Evolutionary conservation across 768 basidiomycete species (phyloP).

Genomic region (Clitopilus passeckerianus): DNA sequence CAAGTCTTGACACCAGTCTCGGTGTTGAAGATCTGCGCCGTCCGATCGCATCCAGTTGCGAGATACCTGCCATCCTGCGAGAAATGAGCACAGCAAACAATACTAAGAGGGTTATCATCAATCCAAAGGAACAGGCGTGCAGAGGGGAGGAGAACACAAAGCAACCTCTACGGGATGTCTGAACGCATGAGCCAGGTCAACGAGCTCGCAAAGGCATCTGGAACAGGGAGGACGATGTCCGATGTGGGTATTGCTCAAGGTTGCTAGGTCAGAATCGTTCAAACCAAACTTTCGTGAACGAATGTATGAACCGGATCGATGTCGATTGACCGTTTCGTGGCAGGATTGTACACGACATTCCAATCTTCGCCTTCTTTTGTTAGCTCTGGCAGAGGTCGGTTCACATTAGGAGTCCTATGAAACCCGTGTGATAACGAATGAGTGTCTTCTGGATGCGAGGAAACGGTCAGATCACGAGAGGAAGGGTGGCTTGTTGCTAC

Average conservation of each 20-base stretch:
- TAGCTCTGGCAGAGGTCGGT: too few relatives aligned
- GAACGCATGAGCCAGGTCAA: neutral
- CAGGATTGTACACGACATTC: slow-evolving; percentile 84
- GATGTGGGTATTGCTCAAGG: too few relatives aligned
- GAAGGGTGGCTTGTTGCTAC: too few relatives aligned
- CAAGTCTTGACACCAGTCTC: slow-evolving; percentile 82
- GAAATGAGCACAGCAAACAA: slow-evolving; percentile 88
- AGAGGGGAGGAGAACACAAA: neutral
- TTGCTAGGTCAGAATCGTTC: too few relatives aligned
- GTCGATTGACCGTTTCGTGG: slow-evolving; percentile 72
- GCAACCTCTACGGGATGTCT: slow-evolving; percentile 1
- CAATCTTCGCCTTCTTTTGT: slow-evolving; percentile 80
- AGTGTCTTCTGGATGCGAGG: too few relatives aligned
- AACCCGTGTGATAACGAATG: too few relatives aligned
- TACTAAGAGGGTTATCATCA: slow-evolving; percentile 20
- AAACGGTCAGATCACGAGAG: too few relatives aligned
- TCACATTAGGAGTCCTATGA: too few relatives aligned
- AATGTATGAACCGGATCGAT: slow-evolving; percentile 79
- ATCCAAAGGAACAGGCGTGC: neutral
- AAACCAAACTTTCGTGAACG: slow-evolving; percentile 74
- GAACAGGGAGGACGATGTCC: neutral
- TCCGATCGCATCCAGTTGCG: slow-evolving; percentile 96
- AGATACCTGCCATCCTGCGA: slow-evolving; percentile 89
- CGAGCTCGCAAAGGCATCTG: neutral
- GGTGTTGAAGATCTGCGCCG: slow-evolving; percentile 92